These are phyloP conservation scores for Rhodotorula diobovata DNA, from an alignment of 768 basidiomycete species.

Conservation along the genomic window DNA sequence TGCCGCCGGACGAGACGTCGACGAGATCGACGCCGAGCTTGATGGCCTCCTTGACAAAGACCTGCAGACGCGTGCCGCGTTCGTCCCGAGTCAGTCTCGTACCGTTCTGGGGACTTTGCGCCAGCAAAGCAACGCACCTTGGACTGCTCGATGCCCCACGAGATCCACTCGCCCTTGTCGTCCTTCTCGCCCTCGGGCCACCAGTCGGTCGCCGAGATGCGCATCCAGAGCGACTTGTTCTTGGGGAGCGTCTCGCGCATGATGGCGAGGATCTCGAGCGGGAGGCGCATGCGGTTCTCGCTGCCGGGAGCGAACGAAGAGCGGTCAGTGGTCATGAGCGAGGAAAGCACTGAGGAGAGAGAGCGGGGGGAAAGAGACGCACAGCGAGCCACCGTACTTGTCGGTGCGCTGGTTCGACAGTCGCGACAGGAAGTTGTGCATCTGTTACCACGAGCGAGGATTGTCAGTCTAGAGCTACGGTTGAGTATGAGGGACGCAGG, in stretches of 20 bases:
- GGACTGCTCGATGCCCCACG: conserved; percentile 77
- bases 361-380: not conserved
- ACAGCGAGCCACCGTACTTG: conserved; percentile 63
- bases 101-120: too few relatives aligned
- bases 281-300: conserved; percentile 63
- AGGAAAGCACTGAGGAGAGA: not conserved
- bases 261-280: conserved; percentile 57
- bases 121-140: conserved; percentile 48
- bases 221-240: conserved; percentile 66
- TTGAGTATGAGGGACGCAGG: conserved; percentile 42
- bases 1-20: conserved; percentile 66
- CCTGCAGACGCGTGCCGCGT: not conserved
- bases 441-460: too few relatives aligned
- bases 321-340: too few relatives aligned
- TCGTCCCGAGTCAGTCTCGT: too few relatives aligned
- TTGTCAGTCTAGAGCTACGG: too few relatives aligned
- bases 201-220: conserved; percentile 67
- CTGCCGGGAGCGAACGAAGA: not conserved
- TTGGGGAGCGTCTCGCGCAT: conserved; percentile 59
- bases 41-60: conserved; percentile 31
- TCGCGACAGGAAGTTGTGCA: conserved; percentile 67
- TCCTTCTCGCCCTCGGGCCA: conserved; percentile 58
- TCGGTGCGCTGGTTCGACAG: conserved; percentile 69
- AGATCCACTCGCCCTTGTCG: conserved; percentile 56
- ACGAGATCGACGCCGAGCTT: conserved; percentile 69